Base-by-base conservation (phyloP, 192 early-diverging fungal genomes). In the Coemansia sp. region DNA sequence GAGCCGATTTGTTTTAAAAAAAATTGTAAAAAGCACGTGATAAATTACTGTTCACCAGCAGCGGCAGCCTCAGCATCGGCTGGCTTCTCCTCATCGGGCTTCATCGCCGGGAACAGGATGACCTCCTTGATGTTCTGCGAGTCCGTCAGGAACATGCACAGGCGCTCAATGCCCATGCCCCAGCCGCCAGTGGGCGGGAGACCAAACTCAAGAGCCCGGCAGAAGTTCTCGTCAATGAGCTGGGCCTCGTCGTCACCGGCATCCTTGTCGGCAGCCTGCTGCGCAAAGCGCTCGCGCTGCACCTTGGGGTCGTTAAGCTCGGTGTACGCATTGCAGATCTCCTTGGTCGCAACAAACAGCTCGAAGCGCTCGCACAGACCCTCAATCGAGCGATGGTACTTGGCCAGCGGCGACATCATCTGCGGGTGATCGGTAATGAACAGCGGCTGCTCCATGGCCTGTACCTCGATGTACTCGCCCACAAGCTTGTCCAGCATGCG, bases 301-400 rank as follows among this genome's bases (percentile, higher is more conserved):
- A 96, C 97, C 73, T 95, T 96, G 42, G 97, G 97, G 84, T 99
- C 97, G 86, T 99, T 99, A 79, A 99, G 86, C 87, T 99, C 97
- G 6, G 97, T 99, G 89, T 98, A 99, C 21, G 95, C 92, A 66
- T 99, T 99, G 85, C 92, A 94, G 54, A 99, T 86, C 74, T 99
- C 97, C 89, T 98, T 99, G 79, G 93, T 96, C 59, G 93, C 95
- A 5, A 99, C 95, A 73, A 98, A 98, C 69, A 93, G 88, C 84
- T 98, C 96, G 69, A 98, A 98, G 47, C 96, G 93, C 79, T 98
- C 96, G 85, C 93, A 96, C 36, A 98, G 83, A 38, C 97, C 97
- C 40, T 89, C 82, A 52, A 83, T 84, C 34, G 86, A 85, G 60
- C 97, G 91, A 72, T 98, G 96, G 58, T 88, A 88, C 89, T 99